Evolutionary conservation across 331 rosid species (phyloP), one percentile per base, ranked within the genome.

Genomic region (Pyrus hybrid): DNA sequence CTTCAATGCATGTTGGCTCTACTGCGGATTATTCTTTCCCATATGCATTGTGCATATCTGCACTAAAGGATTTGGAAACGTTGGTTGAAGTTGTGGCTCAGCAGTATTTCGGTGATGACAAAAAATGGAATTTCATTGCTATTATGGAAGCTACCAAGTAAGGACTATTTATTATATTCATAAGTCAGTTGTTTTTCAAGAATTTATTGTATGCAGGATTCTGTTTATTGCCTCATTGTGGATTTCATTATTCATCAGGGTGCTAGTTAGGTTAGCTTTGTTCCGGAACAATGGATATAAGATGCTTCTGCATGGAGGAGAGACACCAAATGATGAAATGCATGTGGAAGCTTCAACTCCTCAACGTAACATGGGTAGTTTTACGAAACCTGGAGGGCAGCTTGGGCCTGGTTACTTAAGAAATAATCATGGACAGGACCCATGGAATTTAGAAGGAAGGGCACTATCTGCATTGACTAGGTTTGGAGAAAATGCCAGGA

Each of bases 101-200:
- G 64, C 97, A 94, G 18, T 94, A 87, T 83, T 94, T 84, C 81
- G 97, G 99, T 0, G 93, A 92, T 21, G 91, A 92, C 53, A 92
- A 84, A 83, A 93, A 89, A 82, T 94, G 97, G 99, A 92, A 88
- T 86, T 94, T 90, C 86, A 91, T 94, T 75, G 93, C 97, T 65
- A 45, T 88, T 83, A 92, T 92, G 65, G 99, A 94, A 79, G 97
- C 88, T 64, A 77, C 74, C 81, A 94, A 94, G 97, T 94, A 90
- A 86, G 97, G 62, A 68, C 60, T 45, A 67, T 22, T 53, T 9
- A 8, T 26, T 68, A 37, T 22, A n/a, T 43, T 56, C 62, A 66
- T 75, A 20, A 29, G 43, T 74, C 71, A 73, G 64, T 43, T 16
- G 58, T 63, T 77, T 74, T 70, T 73, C 67, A 20, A 72, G 54